Conservation (phyloP, 1,284 basidiomycete species). For the Pseudomicrostroma phylloplanum region DNA sequence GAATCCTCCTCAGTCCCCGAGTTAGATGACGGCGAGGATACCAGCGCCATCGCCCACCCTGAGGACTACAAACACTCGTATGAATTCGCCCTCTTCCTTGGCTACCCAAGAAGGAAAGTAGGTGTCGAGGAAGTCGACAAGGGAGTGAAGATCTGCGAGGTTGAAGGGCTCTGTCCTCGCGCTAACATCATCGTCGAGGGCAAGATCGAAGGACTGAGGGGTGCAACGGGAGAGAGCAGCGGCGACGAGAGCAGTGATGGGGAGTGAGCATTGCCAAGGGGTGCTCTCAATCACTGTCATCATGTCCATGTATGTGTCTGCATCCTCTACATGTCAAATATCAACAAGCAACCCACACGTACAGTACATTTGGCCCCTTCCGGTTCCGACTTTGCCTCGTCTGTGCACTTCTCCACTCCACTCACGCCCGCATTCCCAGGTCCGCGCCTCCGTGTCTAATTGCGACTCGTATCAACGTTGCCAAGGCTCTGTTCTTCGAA, state of each 20-base stretch:
- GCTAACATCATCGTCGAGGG: slow-evolving; percentile 6
- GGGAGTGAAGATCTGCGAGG: background rate
- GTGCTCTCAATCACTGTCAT: no score
- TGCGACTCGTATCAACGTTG: no score
- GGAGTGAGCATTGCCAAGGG: background rate
- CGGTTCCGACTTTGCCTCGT: no score
- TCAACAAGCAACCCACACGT: no score
- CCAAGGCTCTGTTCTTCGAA: no score
- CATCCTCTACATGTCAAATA: no score
- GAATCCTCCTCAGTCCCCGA: background rate
- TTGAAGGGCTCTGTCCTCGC: background rate
- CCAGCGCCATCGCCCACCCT: background rate
- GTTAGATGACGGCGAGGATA: background rate
- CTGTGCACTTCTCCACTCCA: no score
- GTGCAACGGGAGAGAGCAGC: slow-evolving; percentile 1
- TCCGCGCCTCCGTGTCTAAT: no score
- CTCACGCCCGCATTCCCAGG: no score
- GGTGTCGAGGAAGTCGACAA: background rate
- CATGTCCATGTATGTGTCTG: no score
- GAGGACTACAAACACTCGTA: slow-evolving; percentile 1
- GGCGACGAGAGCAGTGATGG: background rate
- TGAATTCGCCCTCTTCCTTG: background rate
- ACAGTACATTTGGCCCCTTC: no score
- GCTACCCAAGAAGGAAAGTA: background rate
- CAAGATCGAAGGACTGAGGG: background rate